Percentiles rank a stretch among this genome's conserved stretches.
Conservation (phyloP, 176 grass and related monocot species). For the Guadua angustifolia region DNA sequence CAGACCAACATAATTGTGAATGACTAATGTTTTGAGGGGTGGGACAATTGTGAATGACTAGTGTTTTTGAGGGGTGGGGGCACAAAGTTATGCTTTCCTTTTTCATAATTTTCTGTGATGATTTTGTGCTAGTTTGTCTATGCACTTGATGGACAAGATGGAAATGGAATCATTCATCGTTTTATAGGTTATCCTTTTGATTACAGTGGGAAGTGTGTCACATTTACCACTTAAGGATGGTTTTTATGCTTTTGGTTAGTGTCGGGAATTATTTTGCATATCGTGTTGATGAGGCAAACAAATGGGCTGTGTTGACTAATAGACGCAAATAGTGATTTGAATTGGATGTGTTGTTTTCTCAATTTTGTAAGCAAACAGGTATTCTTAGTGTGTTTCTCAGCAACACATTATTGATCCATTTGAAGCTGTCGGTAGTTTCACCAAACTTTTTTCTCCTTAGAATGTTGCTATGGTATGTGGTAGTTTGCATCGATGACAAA, state of each 20-base stretch:
- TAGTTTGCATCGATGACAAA: conserved; percentile 2
- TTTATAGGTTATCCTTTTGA: background rate
- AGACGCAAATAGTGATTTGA: background rate
- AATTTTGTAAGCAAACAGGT: background rate
- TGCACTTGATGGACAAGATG: background rate
- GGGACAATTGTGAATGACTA: too few species aligned
- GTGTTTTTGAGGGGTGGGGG: background rate
- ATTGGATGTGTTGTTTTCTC: conserved; percentile 3
- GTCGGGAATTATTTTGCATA: conserved; percentile 9
- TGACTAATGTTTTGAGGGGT: too few species aligned
- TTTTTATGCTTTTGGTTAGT: background rate
- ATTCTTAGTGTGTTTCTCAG: conserved; percentile 29
- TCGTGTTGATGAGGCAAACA: background rate
- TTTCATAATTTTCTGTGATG: background rate
- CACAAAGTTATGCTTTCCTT: background rate
- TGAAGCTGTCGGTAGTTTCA: conserved; percentile 16
- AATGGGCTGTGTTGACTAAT: background rate
- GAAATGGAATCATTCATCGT: conserved; percentile 4
- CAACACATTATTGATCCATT: conserved; percentile 3
- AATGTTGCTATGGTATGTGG: conserved; percentile 2
- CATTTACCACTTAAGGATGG: background rate
- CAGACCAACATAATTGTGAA: background rate
- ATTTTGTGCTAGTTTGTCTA: too few species aligned
- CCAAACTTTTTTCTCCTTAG: background rate
- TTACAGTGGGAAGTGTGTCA: background rate